Evolutionary conservation across 2,329 filamentous ascomycete species (phyloP).

Genomic region (Paraphoma chrysanthemicola): DNA sequence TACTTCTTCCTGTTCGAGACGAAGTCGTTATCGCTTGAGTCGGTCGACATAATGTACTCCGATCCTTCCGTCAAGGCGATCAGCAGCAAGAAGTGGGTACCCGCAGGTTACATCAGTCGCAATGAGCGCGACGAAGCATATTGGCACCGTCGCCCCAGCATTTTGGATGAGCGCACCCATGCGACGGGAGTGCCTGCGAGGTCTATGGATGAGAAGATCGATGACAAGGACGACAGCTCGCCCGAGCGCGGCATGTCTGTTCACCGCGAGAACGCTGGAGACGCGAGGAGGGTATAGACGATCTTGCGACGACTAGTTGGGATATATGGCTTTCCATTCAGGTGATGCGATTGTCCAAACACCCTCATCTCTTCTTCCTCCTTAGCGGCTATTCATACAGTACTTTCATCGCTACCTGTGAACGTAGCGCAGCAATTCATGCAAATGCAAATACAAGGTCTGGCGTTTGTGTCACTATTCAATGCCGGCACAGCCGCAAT

Average conservation of each 20-base stretch:
- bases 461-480: neutral
- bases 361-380: too few relatives aligned
- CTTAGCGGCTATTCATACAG: too few relatives aligned
- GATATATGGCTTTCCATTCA: neutral
- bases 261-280: conserved; percentile 27
- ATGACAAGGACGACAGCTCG: conserved; percentile 27
- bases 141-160: conserved; percentile 33
- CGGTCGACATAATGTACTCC: conserved; percentile 46
- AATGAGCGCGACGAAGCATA: conserved; percentile 36
- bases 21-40: conserved; percentile 43
- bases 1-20: conserved; percentile 48
- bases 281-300: neutral
- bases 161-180: conserved; percentile 16
- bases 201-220: conserved; percentile 25
- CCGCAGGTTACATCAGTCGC: conserved; percentile 38
- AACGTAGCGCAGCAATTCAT: too few relatives aligned
- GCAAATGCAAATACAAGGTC: too few relatives aligned
- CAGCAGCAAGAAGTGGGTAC: conserved; percentile 44
- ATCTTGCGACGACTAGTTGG: neutral
- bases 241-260: conserved; percentile 27
- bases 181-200: conserved; percentile 8
- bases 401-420: too few relatives aligned
- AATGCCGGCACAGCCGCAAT: conserved; percentile 19
- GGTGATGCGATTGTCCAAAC: neutral
- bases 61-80: conserved; percentile 32